Evolutionary conservation across 2,329 filamentous ascomycete species (phyloP), one percentile per base, ranked within the genome.

Genomic region (Curvularia spicifera): DNA sequence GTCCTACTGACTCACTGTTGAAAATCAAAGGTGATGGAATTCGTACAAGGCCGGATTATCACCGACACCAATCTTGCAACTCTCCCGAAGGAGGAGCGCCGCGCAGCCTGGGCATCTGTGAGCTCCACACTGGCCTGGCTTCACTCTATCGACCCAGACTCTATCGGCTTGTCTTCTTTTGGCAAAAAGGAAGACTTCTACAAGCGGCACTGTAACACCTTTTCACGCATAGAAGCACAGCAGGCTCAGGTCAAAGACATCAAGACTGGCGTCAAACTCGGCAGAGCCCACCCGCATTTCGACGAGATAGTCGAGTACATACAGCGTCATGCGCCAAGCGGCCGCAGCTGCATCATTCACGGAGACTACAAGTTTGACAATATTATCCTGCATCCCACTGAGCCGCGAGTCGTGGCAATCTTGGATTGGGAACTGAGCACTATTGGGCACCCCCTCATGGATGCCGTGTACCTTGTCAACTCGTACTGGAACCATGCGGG

Each of bases 391-490:
- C 91, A 97, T 79, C 89, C 89, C 76, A 93, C 91, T 0, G 90
- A 94, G 76, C 87, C 93, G 5, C 83, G 88, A 46, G 93, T 98
- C 13, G 92, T 98, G 78, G 94, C 93, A 1, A 91, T 98, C 52
- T 79, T 98, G 7, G 95, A 98, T 79, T 98, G 94, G 94, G 94
- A 98, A 78, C 93, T 98, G 90, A 93, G 91, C 42, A 98, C 94
- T 0, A 87, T 97, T 54, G 94, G 94, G 10, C 94, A 99, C 74
- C 94, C 95, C 1, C 85, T 97, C 26, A 93, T 91, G 33, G 94
- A 98, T 76, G 83, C 96, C 37, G 87, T 90, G 74, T 98, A 97
- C 78, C 82, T 97, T n/a, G 76, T 87, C 12, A 74, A 70, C 3
- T 80, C 81, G 1, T 82, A 76, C 63, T 79, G 78, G 53, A 80